Percentiles rank a stretch among this genome's conserved stretches.
Conservation (phyloP, 257 asterid species). For the Solanum rostratum region DNA sequence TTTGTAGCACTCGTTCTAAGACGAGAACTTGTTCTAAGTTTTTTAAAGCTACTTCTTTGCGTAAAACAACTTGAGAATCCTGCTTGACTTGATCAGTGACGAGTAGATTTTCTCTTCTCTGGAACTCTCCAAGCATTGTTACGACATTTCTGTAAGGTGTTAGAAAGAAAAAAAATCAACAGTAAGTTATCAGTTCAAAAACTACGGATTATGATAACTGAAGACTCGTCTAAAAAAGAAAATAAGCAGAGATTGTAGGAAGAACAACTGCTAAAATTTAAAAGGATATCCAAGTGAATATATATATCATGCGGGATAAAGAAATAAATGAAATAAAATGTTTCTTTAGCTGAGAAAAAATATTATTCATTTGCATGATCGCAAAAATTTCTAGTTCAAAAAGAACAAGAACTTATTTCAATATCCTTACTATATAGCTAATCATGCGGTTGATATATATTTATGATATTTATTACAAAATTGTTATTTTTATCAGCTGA, state of each 20-base stretch:
- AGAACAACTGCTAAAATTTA: background rate
- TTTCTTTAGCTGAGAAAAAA: background rate
- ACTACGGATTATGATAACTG: background rate
- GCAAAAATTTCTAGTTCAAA: background rate
- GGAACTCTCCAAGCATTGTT: conserved; percentile 12
- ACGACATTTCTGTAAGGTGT: conserved; percentile 18
- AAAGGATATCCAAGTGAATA: too few relatives aligned
- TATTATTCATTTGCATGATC: background rate
- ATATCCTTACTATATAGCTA: too few relatives aligned
- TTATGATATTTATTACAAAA: too few relatives aligned
- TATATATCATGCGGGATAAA: background rate
- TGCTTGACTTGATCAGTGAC: background rate
- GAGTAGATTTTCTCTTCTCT: background rate
- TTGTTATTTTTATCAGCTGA: too few relatives aligned
- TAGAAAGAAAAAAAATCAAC: background rate
- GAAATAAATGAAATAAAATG: background rate
- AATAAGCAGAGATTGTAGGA: background rate
- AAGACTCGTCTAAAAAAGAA: background rate
- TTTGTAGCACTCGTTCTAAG: background rate
- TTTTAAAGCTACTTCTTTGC: background rate
- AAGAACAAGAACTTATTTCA: background rate
- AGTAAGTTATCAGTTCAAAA: background rate
- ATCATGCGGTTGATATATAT: too few relatives aligned
- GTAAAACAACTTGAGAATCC: background rate
- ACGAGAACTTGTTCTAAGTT: conserved; percentile 3